Evolutionary conservation across 2,329 filamentous ascomycete species (phyloP), one percentile per base, ranked within the genome.

Genomic region (Sporothrix luriei): DNA sequence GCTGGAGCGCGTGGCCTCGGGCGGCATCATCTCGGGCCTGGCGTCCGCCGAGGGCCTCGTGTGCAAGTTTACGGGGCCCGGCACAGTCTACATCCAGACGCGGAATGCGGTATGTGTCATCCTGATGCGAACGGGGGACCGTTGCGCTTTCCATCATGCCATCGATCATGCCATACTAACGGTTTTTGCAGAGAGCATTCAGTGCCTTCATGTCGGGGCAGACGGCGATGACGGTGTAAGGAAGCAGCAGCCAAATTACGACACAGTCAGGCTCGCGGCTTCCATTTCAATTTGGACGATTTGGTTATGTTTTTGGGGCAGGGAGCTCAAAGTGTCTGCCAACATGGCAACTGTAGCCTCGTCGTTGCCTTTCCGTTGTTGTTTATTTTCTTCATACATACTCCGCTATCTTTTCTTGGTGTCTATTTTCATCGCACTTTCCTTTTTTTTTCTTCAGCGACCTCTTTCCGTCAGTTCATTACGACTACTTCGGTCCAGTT

Each of bases 61-160:
- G 4, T 99, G 95, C 83, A 97, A 93, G 77, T 98, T 98, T 74
- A 93, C 90, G 0, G 94, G 91, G 0, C 95, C 95, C 0, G 95
- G 95, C 0, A 96, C 93, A 0, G 87, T 99, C 0, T 97, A 94
- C 76, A 84, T 98, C 75, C 95, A 99, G 80, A 98, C 95, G 0
- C 87, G 95, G 72, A 98, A 97, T 77, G 85, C 93, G 66, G 86
- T 88, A 80, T 78, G 87, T 82, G 4, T 11, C 19, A 38, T 33
- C 26, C 10, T 29, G 14, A 1, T 54, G 26, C 4, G 21, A 14
- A 19, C 19, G 14, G 14, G 52, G n/a, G n/a, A n/a, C n/a, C n/a
- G n/a, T n/a, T n/a, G n/a, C n/a, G n/a, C n/a, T n/a, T n/a, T n/a
- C n/a, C n/a, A n/a, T n/a, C n/a, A n/a, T n/a, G n/a, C 11, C 13